Conservation (phyloP, 2,329 filamentous ascomycete species). For the Gnomoniopsis smithogilvyi region DNA sequence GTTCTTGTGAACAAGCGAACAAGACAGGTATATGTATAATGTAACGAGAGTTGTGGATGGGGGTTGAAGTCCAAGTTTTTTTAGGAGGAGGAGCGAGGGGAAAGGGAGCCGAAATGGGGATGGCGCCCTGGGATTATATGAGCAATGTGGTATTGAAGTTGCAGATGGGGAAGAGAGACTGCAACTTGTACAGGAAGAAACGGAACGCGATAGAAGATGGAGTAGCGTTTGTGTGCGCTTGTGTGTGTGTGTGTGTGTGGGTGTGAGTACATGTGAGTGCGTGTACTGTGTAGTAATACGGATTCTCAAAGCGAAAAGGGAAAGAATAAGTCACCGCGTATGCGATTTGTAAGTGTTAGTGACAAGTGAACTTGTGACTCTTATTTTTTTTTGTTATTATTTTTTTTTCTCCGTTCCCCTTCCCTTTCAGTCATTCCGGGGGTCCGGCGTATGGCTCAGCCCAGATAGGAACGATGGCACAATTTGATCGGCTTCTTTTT, state of each 20-base stretch:
- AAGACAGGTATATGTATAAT: neutral
- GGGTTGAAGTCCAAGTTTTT: neutral
- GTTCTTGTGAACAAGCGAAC: neutral
- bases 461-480: neutral
- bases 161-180: neutral
- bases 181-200: neutral
- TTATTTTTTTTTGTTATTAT: neutral
- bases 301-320: neutral
- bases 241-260: too few species aligned
- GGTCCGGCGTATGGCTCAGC: neutral
- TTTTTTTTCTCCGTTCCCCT: too few species aligned
- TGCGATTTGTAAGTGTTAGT: neutral
- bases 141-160: neutral
- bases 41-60: neutral
- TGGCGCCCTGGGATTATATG: neutral
- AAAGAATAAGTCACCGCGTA: neutral
- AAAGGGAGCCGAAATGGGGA: neutral
- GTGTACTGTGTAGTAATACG: neutral
- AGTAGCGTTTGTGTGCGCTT: too few species aligned
- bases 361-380: neutral
- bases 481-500: neutral
- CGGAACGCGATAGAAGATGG: neutral
- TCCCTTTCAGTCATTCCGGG: neutral
- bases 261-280: too few species aligned
- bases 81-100: neutral